phyloP scores from a whole-genome alignment of 495 filamentous ascomycete species.

The Penicillium robsamsonii region DNA sequence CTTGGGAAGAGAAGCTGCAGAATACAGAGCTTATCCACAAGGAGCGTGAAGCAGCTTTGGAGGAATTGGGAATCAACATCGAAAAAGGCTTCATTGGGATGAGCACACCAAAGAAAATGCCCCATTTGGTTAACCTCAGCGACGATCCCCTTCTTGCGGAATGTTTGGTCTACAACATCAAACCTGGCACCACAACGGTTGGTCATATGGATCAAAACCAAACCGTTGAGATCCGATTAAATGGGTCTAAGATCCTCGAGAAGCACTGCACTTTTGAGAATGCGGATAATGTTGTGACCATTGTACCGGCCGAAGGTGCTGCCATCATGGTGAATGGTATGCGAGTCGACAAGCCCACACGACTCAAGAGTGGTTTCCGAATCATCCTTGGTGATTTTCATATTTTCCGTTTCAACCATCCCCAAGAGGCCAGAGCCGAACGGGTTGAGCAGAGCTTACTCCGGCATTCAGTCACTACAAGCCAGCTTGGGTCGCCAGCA shows the following conservation, averaged over 20 bases:
- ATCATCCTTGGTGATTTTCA: conserved; percentile 98
- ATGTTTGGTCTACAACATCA: conserved; percentile 97
- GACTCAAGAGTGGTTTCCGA: conserved; percentile 85
- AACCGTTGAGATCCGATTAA: conserved; percentile 84
- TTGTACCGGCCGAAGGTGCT: conserved; percentile 84
- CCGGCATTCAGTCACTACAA: conserved; percentile 83
- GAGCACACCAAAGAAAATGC: conserved; percentile 97
- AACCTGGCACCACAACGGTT: conserved; percentile 88
- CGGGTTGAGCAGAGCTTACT: conserved; percentile 84
- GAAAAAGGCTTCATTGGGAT: conserved; percentile 97
- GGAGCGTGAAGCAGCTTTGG: conserved; percentile 89
- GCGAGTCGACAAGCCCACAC: conserved; percentile 75
- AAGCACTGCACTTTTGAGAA: conserved; percentile 96
- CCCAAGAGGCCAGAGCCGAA: conserved; percentile 91
- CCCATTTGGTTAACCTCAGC: conserved; percentile 95
- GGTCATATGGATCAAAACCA: conserved; percentile 84
- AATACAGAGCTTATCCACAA: conserved; percentile 98
- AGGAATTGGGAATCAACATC: conserved; percentile 97
- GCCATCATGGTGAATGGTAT: conserved; percentile 97
- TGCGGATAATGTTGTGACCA: conserved; percentile 82
- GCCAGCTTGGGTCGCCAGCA: conserved; percentile 70
- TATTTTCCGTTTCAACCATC: conserved; percentile 98
- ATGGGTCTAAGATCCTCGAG: conserved; percentile 86
- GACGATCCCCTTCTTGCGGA: conserved; percentile 95
- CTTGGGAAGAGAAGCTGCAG: conserved; percentile 93